Evolutionary conservation across 257 asterid species (phyloP), one percentile per base, ranked within the genome.

Genomic region (Salvia rosmarinus): DNA sequence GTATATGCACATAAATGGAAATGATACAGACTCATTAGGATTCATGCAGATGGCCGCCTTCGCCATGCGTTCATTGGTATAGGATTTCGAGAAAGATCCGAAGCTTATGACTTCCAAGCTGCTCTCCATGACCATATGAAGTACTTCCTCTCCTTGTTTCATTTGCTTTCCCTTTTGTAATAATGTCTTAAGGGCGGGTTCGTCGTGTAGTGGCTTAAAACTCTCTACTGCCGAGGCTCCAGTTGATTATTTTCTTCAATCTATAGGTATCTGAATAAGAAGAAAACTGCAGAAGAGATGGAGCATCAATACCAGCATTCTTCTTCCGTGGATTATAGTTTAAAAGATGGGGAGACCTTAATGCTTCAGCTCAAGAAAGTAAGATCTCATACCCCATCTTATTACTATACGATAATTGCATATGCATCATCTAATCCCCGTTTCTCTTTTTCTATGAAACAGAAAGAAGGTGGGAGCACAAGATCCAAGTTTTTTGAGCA

Each of bases 21-120:
- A 44, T 72, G 68, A 44, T 58, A 30, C 51, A 5, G 52, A 56
- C 32, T 23, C 17, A 46, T 73, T 47, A 72, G 71, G 64, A 20
- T 69, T 67, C 19, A 8, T 77, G 75, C 87, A 95, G 99, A 66
- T 67, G 99, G 98, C 19, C 94, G 96, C 72, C 89, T 83, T 72
- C 91, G 98, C 58, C 99, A 95, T 87, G 99, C 99, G 77, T 95
- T 95, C 87, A 85, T 95, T 76, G 99, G 99, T 42, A 56, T 95
- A 19, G 99, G 99, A 82, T 95, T 95, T 81, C 95, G 99, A 74
- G 99, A 95, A 85, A 88, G 99, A 83, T 75, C 99, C 7, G 86
- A 91, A 86, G 96, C 99, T 43, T 95, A 95, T 79, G 98, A 91
- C 75, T 95, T 95, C 87, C 97, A 95, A 86, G 99, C 97, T 77